Percentiles rank a stretch among this genome's conserved stretches.
phyloP scores from a whole-genome alignment of 495 filamentous ascomycete species.

The Entonaema liquescens region DNA sequence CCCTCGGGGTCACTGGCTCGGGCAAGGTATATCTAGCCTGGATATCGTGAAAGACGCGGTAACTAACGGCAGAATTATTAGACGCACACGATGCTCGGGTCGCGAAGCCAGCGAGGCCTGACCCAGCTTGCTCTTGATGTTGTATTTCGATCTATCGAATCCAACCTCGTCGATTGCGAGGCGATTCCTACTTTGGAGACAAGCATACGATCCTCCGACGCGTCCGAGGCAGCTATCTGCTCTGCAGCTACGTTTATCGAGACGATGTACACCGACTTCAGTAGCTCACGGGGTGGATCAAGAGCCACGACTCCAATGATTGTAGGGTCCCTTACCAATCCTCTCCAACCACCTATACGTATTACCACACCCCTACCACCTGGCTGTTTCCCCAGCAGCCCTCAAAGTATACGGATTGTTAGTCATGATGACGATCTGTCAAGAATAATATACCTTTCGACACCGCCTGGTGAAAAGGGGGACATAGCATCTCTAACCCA shows the following conservation, averaged over 20 bases:
- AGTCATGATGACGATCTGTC: slow-evolving; percentile 43
- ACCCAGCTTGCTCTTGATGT: slow-evolving; percentile 92
- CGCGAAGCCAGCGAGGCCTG: slow-evolving; percentile 82
- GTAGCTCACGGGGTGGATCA: slow-evolving; percentile 66
- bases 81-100: slow-evolving; percentile 97
- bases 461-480: slow-evolving; percentile 34
- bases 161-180: slow-evolving; percentile 69
- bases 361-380: slow-evolving; percentile 45
- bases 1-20: slow-evolving; percentile 92
- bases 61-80: slow-evolving; percentile 47
- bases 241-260: slow-evolving; percentile 82
- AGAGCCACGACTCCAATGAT: slow-evolving; percentile 83
- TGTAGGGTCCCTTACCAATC: slow-evolving; percentile 63
- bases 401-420: slow-evolving; percentile 53
- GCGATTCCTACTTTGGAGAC: slow-evolving; percentile 69
- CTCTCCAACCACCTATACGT: slow-evolving; percentile 38
- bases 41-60: background rate
- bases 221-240: slow-evolving; percentile 84
- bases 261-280: slow-evolving; percentile 74
- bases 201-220: slow-evolving; percentile 77
- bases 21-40: slow-evolving; percentile 74
- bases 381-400: slow-evolving; percentile 43
- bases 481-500: background rate
- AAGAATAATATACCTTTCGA: slow-evolving; percentile 30
- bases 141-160: slow-evolving; percentile 79